These are phyloP conservation scores for Ascochyta pisi DNA, from an alignment of 2,329 filamentous ascomycete species.

Conservation along the genomic window DNA sequence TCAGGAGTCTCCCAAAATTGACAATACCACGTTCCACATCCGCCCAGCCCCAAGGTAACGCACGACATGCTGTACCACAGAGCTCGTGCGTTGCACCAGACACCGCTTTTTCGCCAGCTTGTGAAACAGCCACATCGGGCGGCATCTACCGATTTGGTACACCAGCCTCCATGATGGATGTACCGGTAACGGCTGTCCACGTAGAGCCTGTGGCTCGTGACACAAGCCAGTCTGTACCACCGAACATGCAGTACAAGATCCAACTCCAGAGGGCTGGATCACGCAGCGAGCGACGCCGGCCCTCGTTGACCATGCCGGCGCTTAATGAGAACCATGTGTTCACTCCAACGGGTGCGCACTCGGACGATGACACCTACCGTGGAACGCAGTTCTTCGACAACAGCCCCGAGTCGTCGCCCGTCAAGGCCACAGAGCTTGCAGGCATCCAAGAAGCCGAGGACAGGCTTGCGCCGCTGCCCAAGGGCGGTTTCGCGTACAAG, in stretches of 20 bases:
- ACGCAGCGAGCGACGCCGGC: conserved; percentile 61
- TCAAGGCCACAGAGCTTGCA: conserved; percentile 38
- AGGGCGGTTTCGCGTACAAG: conserved; percentile 46
- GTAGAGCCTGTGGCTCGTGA: conserved; percentile 77
- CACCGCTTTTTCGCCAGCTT: conserved; percentile 53
- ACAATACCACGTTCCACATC: conserved; percentile 59
- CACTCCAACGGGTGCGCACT: conserved; percentile 42
- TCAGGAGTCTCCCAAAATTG: conserved; percentile 63
- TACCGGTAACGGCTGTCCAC: conserved; percentile 77
- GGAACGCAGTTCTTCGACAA: conserved; percentile 44
- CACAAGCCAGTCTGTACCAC: conserved; percentile 87
- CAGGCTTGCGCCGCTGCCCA: conserved; percentile 42
- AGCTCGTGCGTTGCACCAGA: conserved; percentile 42
- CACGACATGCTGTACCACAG: conserved; percentile 33
- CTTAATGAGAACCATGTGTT: conserved; percentile 69
- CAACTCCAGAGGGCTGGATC: conserved; percentile 56
- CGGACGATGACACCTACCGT: conserved; percentile 45
- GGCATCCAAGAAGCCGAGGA: conserved; percentile 29
- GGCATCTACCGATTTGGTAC: conserved; percentile 80
- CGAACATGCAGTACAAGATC: conserved; percentile 81
- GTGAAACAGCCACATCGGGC: conserved; percentile 61
- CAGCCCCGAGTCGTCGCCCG: conserved; percentile 44
- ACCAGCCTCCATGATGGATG: conserved; percentile 88
- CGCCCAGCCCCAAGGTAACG: conserved; percentile 38
- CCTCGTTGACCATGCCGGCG: conserved; percentile 74